A percentile compares a stretch with the other conserved stretches of the same genome.
phyloP scores from a whole-genome alignment of 352 stramenopile genomes.

The Pythium plurisporium region DNA sequence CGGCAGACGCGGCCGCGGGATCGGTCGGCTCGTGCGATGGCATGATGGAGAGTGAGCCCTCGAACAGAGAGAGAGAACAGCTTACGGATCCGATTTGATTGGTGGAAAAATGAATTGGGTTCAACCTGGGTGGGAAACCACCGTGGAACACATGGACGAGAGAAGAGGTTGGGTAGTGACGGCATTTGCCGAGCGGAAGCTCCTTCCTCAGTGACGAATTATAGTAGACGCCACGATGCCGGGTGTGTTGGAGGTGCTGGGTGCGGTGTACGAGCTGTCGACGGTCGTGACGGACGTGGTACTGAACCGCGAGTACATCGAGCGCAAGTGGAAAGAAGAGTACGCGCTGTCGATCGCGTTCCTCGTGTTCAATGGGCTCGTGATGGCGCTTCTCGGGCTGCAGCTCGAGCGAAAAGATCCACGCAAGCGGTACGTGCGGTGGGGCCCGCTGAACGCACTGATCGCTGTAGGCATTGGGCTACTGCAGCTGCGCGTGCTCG shows the following conservation, averaged over 20 bases:
- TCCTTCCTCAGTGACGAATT: constrained; percentile 12
- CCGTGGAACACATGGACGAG: constrained; percentile 1
- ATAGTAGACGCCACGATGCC: constrained; percentile 12
- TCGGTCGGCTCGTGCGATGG: too few species aligned
- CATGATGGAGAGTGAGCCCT: background rate
- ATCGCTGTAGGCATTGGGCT: constrained; percentile 42
- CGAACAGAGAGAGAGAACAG: background rate
- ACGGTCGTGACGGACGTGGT: constrained; percentile 69
- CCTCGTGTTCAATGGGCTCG: constrained; percentile 48
- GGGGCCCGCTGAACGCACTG: constrained; percentile 26
- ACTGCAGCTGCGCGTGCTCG: constrained; percentile 59
- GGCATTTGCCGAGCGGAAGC: too few species aligned
- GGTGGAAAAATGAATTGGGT: constrained; percentile 4
- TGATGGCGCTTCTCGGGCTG: constrained; percentile 62
- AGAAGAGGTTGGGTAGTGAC: too few species aligned
- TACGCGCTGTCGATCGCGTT: constrained; percentile 71
- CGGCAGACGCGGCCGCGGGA: constrained; percentile 21
- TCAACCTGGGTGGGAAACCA: too few species aligned
- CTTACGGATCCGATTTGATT: background rate
- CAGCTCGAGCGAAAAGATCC: constrained; percentile 31
- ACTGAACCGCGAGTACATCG: constrained; percentile 73
- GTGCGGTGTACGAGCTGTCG: constrained; percentile 53
- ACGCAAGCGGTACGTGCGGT: constrained; percentile 33
- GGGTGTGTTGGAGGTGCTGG: constrained; percentile 33
- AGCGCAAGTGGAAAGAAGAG: constrained; percentile 62